Evolutionary conservation across 2,329 filamentous ascomycete genomes (phyloP).

Genomic region (Lasiodiplodia sp.): DNA sequence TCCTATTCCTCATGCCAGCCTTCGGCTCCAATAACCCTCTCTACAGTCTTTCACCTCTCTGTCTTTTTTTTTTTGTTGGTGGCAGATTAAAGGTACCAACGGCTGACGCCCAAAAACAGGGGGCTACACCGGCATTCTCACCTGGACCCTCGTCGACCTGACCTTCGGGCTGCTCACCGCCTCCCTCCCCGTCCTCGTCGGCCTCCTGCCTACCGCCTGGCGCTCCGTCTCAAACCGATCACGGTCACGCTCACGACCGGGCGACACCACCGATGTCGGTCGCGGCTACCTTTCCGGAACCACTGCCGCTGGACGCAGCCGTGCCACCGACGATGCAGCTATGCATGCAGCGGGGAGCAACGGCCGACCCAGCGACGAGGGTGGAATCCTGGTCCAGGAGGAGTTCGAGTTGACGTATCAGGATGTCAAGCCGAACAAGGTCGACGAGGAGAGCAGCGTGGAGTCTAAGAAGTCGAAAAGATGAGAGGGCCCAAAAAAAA

Average conservation of each 20-base stretch:
- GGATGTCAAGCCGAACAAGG: neutral
- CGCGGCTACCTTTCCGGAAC: constrained; percentile 1
- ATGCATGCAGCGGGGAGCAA: too few relatives aligned
- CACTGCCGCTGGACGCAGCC: neutral
- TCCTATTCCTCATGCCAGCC: too few relatives aligned
- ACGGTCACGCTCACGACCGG: neutral
- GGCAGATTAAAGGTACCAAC: too few relatives aligned
- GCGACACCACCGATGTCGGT: neutral
- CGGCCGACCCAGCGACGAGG: neutral
- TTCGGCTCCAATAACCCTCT: too few relatives aligned
- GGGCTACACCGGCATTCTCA: constrained; percentile 23
- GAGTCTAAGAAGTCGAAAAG: neutral
- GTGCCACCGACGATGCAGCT: neutral
- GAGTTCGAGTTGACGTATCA: constrained; percentile 23
- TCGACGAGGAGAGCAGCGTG: neutral
- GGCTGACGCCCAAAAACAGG: neutral
- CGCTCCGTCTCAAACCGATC: constrained; percentile 6
- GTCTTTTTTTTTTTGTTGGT: too few relatives aligned
- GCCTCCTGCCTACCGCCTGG: constrained; percentile 15
- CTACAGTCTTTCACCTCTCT: neutral
- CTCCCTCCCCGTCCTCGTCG: constrained; percentile 23
- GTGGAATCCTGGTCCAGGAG: constrained; percentile 8
- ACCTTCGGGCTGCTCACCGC: constrained; percentile 23
- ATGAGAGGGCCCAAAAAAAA: neutral
- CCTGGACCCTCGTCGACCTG: constrained; percentile 28